Evolutionary conservation across 1,284 basidiomycete genomes (phyloP).

Genomic region (Rhodotorula glutinis): DNA sequence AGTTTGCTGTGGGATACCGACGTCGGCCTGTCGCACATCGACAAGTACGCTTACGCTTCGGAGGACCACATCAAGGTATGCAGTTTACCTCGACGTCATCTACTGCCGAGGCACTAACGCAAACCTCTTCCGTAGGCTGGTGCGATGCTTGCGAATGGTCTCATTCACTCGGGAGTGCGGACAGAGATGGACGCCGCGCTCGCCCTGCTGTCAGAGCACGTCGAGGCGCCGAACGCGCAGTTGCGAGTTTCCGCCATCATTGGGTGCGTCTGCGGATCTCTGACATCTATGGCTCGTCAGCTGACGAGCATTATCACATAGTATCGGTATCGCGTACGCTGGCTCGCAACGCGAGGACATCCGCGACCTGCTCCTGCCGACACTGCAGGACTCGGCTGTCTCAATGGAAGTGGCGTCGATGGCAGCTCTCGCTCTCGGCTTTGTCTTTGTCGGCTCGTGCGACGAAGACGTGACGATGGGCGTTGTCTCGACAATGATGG

Average conservation of each 20-base stretch:
- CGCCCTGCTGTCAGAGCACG: slow-evolving; percentile 85
- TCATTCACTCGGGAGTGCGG: slow-evolving; percentile 83
- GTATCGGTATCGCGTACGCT: slow-evolving; percentile 88
- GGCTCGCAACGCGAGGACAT: slow-evolving; percentile 89
- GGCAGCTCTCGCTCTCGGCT: slow-evolving; percentile 83
- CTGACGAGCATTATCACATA: slow-evolving; percentile 25
- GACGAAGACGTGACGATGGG: slow-evolving; percentile 89
- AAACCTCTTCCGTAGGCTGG: slow-evolving; percentile 62
- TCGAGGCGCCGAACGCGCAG: slow-evolving; percentile 79
- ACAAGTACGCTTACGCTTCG: slow-evolving; percentile 95
- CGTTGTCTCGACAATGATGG: slow-evolving; percentile 91
- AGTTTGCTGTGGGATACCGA: slow-evolving; percentile 97
- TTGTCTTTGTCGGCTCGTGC: slow-evolving; percentile 92
- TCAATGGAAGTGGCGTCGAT: slow-evolving; percentile 88
- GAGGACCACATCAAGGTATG: slow-evolving; percentile 92
- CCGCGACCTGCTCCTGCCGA: slow-evolving; percentile 69
- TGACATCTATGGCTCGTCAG: too few species aligned
- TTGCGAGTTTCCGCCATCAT: slow-evolving; percentile 85
- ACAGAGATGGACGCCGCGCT: slow-evolving; percentile 92
- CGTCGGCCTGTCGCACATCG: slow-evolving; percentile 86
- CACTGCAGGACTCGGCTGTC: slow-evolving; percentile 71
- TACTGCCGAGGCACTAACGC: background rate
- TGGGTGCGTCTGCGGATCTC: slow-evolving; percentile 50
- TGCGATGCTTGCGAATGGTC: slow-evolving; percentile 89
- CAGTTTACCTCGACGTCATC: slow-evolving; percentile 10